phyloP scores from a whole-genome alignment of 257 asterid species.

The Misopates orontium region DNA sequence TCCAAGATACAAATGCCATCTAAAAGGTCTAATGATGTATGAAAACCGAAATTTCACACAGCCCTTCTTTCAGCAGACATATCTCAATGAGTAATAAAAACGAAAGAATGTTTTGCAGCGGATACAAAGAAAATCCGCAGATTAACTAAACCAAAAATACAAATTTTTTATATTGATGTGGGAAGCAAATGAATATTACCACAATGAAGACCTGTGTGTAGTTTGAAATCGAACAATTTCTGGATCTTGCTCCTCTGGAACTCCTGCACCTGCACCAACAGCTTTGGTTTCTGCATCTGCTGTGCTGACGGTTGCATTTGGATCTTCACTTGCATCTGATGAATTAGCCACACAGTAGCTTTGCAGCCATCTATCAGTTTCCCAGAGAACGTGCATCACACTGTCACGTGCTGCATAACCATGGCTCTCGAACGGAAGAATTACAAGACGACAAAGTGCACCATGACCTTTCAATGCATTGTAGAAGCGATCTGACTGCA shows the following conservation, averaged over 20 bases:
- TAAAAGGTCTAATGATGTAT: neutral
- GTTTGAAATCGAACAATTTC: conserved; percentile 37
- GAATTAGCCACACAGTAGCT: conserved; percentile 54
- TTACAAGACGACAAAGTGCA: conserved; percentile 83
- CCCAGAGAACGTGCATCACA: conserved; percentile 98
- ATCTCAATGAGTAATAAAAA: neutral
- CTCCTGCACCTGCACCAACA: conserved; percentile 68
- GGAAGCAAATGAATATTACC: conserved; percentile 42
- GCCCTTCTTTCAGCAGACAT: neutral
- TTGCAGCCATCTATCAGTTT: conserved; percentile 96
- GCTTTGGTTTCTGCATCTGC: conserved; percentile 46
- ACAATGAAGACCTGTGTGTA: conserved; percentile 57
- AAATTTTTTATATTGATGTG: neutral
- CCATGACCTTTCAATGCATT: conserved; percentile 97
- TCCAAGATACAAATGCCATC: too few relatives aligned
- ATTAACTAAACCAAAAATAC: neutral
- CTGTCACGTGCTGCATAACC: conserved; percentile 95
- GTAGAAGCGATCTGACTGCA: conserved; percentile 92
- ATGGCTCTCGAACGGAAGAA: conserved; percentile 96
- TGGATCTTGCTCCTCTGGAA: conserved; percentile 49
- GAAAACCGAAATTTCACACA: neutral
- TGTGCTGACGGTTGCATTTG: conserved; percentile 29
- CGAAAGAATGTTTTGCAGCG: neutral
- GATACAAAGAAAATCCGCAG: neutral
- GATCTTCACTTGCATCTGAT: conserved; percentile 42